Evolutionary conservation across 306 rosid genomes (phyloP).

Genomic region (Coriaria nepalensis): DNA sequence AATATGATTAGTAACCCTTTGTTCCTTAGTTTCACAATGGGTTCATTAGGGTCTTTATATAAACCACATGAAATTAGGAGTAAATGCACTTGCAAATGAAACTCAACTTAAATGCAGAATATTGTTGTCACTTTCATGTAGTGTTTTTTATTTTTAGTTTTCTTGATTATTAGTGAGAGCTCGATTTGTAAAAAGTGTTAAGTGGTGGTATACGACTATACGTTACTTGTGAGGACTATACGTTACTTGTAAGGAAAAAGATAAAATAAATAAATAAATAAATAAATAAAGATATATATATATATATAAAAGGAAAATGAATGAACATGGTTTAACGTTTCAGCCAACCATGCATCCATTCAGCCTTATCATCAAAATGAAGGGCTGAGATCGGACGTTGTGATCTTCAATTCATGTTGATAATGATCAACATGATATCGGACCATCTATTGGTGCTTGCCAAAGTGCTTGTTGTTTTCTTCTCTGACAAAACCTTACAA

Average conservation of each 20-base stretch:
- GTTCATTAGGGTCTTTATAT: constrained; percentile 13
- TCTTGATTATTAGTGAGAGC: background rate
- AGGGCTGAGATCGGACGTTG: constrained; percentile 13
- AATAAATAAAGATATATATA: background rate
- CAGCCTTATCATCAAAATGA: constrained; percentile 23
- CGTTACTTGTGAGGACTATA: no score
- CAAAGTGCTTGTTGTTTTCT: no score
- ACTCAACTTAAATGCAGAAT: constrained; percentile 17
- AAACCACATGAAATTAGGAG: constrained; percentile 11
- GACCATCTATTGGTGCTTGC: no score
- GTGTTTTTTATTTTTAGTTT: background rate
- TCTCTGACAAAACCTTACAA: no score
- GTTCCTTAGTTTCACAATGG: constrained; percentile 12
- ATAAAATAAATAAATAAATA: no score
- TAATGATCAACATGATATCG: no score
- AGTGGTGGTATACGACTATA: background rate
- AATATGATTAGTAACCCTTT: constrained; percentile 13
- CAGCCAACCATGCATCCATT: constrained; percentile 11
- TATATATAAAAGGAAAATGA: constrained; percentile 3
- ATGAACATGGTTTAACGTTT: constrained; percentile 21
- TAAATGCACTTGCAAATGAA: constrained; percentile 29
- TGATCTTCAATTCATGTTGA: background rate
- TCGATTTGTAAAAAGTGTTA: no score
- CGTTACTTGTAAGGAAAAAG: no score
- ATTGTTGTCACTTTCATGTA: background rate